Evolutionary conservation across 1,139 yeast genomes (phyloP).

Genomic region (Scheffersomyces titani): DNA sequence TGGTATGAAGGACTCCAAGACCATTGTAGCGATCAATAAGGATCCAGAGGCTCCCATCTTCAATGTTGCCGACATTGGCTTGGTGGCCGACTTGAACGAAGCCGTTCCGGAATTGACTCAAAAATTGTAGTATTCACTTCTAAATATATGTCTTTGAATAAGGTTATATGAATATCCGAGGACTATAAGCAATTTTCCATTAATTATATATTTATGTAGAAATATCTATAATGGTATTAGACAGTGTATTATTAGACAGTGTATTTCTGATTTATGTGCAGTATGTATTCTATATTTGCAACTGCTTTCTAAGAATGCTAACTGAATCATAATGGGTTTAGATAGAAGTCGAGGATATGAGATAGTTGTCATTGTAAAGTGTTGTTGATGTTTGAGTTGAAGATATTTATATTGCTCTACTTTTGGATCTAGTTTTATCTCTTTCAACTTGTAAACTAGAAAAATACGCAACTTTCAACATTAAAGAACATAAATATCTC

Average conservation of each 20-base stretch:
- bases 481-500: no score
- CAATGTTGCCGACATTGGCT: slow-evolving; percentile 85
- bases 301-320: no score
- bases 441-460: neutral
- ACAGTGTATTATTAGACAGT: no score
- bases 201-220: neutral
- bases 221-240: no score
- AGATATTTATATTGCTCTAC: neutral
- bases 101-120: slow-evolving; percentile 84
- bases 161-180: neutral
- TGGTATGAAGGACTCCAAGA: slow-evolving; percentile 96
- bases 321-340: no score
- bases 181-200: no score
- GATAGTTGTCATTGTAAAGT: neutral
- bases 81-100: slow-evolving; percentile 86
- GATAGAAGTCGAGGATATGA: no score
- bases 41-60: slow-evolving; percentile 94
- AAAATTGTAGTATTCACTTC: slow-evolving; percentile 44
- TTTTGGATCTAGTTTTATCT: neutral
- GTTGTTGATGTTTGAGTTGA: neutral
- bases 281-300: neutral
- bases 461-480: neutral
- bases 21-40: slow-evolving; percentile 91
- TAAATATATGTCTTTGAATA: neutral
- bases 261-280: neutral